A percentile compares a stretch with the other conserved stretches of the same genome.
Conservation (phyloP, 2,329 filamentous ascomycete species). For the Aspergillus felis region DNA sequence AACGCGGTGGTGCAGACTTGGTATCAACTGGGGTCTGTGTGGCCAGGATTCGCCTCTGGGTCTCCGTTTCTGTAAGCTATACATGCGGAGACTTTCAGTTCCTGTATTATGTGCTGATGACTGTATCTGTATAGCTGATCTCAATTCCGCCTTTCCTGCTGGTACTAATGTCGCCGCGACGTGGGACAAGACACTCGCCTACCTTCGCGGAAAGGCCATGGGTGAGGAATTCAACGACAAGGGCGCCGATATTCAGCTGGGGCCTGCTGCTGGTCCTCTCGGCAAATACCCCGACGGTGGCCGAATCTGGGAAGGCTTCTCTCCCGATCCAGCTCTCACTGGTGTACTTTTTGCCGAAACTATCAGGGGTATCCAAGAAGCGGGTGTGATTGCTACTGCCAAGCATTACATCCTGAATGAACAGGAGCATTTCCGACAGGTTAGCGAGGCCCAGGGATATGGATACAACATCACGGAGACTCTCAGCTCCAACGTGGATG, state of each 20-base stretch:
- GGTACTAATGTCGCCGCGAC: constrained; percentile 79
- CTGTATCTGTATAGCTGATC: constrained; percentile 54
- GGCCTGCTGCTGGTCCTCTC: constrained; percentile 71
- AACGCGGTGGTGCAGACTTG: constrained; percentile 34
- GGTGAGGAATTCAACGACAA: constrained; percentile 71
- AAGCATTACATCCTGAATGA: constrained; percentile 75
- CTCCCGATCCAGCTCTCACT: constrained; percentile 71
- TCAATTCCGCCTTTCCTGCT: constrained; percentile 74
- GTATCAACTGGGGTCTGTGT: constrained; percentile 65
- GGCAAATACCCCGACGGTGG: constrained; percentile 66
- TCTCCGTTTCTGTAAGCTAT: constrained; percentile 58
- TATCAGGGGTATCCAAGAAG: constrained; percentile 74
- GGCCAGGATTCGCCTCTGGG: constrained; percentile 83
- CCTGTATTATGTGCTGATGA: not conserved
- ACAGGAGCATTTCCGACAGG: constrained; percentile 69
- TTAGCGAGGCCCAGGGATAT: constrained; percentile 53
- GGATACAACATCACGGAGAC: constrained; percentile 62
- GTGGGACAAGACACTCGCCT: constrained; percentile 70
- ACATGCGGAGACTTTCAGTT: not conserved
- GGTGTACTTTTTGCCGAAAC: constrained; percentile 69
- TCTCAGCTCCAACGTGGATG: constrained; percentile 59
- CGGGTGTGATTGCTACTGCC: constrained; percentile 76
- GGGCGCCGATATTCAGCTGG: constrained; percentile 70
- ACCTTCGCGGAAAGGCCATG: constrained; percentile 67
- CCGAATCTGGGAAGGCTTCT: constrained; percentile 64